These are phyloP conservation scores for Dioscorea dumetorum DNA, from an alignment of 106 monocot genomes.

Conservation along the genomic window DNA sequence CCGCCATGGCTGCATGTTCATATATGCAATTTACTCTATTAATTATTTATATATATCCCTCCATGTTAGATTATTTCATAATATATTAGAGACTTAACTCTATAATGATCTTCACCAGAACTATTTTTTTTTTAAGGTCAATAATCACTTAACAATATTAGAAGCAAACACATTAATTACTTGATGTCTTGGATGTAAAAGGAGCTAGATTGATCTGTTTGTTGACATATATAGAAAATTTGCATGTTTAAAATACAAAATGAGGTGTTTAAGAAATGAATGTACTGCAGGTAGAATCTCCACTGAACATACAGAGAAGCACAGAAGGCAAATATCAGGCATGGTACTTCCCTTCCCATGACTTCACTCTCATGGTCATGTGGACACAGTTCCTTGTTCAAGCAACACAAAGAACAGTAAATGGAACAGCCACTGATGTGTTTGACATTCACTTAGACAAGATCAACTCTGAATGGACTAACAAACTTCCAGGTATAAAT, in stretches of 20 bases:
- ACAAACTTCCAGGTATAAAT: constrained; percentile 29
- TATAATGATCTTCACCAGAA: too few species aligned
- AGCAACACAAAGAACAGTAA: constrained; percentile 14
- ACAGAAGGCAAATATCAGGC: constrained; percentile 23
- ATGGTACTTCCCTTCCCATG: constrained; percentile 44
- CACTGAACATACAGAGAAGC: constrained; percentile 22
- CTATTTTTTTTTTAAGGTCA: too few species aligned
- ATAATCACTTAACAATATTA: too few species aligned
- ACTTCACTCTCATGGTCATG: constrained; percentile 66
- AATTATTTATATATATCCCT: too few species aligned
- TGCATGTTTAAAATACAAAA: too few species aligned
- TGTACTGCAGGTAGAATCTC: constrained; percentile 34
- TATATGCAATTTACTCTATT: too few species aligned
- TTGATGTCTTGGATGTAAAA: too few species aligned
- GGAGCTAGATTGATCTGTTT: background rate
- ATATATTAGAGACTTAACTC: too few species aligned
- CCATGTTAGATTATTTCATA: too few species aligned
- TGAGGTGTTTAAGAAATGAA: background rate
- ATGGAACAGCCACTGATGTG: constrained; percentile 29
- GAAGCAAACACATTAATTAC: too few species aligned
- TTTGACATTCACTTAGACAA: constrained; percentile 55
- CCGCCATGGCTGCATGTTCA: too few species aligned
- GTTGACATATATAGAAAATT: too few species aligned
- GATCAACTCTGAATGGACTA: constrained; percentile 32
- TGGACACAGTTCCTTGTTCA: constrained; percentile 50